Conservation (phyloP, 1,284 basidiomycete species). For the Trichosporon inkin region DNA sequence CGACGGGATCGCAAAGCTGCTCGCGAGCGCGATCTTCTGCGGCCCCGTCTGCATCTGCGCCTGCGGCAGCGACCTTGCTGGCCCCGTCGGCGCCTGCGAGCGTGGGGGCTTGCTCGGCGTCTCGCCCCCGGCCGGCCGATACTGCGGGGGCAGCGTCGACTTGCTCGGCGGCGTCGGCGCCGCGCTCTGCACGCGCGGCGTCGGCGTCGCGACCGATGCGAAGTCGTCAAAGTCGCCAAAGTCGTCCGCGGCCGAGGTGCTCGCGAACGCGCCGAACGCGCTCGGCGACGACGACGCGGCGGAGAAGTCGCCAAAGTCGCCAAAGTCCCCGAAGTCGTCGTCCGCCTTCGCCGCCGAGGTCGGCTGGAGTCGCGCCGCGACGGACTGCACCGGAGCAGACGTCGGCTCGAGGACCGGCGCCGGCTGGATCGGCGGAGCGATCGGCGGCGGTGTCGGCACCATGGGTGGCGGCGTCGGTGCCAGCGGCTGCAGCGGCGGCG, state of each 20-base stretch:
- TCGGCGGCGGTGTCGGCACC: neutral
- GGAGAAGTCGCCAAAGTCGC: constrained; percentile 15
- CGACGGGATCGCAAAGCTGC: neutral
- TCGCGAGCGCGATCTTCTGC: neutral
- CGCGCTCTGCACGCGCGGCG: neutral
- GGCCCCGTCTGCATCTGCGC: neutral
- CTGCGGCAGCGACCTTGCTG: neutral
- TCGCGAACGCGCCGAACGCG: constrained; percentile 12
- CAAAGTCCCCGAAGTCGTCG: constrained; percentile 14
- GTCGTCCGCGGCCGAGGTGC: constrained; percentile 11
- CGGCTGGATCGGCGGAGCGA: neutral
- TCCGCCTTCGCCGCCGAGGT: neutral
- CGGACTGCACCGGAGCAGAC: neutral
- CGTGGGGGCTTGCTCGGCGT: neutral
- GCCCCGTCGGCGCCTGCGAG: neutral
- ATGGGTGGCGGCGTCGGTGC: neutral
- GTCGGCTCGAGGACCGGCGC: neutral
- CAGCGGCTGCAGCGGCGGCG: neutral
- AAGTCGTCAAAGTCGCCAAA: constrained; percentile 23
- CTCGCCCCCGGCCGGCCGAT: neutral
- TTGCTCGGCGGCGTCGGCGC: neutral
- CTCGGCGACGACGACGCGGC: neutral
- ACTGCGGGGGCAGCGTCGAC: neutral
- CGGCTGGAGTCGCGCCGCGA: neutral
- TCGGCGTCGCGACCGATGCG: constrained; percentile 2